phyloP scores from a whole-genome alignment of 2,329 filamentous ascomycete genomes.

The Claviceps pazoutovae region DNA sequence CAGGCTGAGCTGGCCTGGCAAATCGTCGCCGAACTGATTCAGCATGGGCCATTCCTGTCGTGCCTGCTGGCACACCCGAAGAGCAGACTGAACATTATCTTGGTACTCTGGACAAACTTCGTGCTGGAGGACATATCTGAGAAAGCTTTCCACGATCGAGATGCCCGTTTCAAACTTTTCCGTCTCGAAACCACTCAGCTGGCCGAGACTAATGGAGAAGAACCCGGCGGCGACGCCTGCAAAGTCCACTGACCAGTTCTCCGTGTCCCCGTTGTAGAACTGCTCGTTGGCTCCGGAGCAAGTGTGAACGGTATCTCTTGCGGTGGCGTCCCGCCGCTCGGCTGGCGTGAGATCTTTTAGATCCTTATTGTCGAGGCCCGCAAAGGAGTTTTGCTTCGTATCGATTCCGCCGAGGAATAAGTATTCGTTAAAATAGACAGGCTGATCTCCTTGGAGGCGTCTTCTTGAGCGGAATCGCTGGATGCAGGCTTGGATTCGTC shows the following conservation, averaged over 20 bases:
- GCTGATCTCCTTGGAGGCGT: conserved; percentile 51
- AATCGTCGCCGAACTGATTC: conserved; percentile 29
- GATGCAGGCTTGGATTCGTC: conserved; percentile 74
- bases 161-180: conserved; percentile 42
- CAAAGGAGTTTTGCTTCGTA: conserved; percentile 40
- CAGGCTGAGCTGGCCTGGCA: conserved; percentile 74
- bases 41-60: conserved; percentile 51
- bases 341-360: conserved; percentile 37
- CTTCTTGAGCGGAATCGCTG: conserved; percentile 67
- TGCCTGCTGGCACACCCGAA: conserved; percentile 51
- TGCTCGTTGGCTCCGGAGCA: conserved; percentile 25
- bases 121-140: conserved; percentile 75
- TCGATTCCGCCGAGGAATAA: conserved; percentile 74
- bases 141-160: conserved; percentile 66
- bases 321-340: conserved; percentile 49
- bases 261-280: conserved; percentile 37
- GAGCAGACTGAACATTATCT: conserved; percentile 51
- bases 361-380: conserved; percentile 44
- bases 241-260: conserved; percentile 72
- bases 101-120: conserved; percentile 73
- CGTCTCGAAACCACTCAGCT: conserved; percentile 40
- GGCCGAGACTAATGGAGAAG: conserved; percentile 47
- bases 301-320: conserved; percentile 44
- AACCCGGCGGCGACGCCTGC: conserved; percentile 63
- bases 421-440: conserved; percentile 62